Evolutionary conservation across 148 eudicot genomes (phyloP).

Genomic region (Salicornia ramosissima): DNA sequence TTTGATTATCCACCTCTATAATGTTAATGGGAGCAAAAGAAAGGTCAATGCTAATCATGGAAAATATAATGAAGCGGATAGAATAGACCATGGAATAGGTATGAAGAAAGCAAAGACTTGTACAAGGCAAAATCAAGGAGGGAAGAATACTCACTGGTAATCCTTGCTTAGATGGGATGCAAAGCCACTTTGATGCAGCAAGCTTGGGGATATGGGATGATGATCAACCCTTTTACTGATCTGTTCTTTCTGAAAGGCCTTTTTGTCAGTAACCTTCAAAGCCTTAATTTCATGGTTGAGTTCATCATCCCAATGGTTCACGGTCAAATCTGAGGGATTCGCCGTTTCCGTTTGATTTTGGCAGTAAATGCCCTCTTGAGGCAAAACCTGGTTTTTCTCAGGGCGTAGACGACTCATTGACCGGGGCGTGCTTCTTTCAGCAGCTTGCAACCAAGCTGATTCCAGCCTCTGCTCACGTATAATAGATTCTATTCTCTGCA

Average conservation of each 20-base stretch:
- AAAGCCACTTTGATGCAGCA: conserved; percentile 65
- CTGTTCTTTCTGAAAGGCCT: conserved; percentile 50
- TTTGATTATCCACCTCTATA: too few species aligned
- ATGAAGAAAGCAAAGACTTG: neutral
- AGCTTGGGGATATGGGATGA: conserved; percentile 75
- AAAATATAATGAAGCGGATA: neutral
- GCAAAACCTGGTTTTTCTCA: conserved; percentile 74
- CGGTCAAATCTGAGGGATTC: conserved; percentile 37
- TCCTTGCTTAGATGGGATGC: conserved; percentile 56
- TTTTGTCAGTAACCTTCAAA: conserved; percentile 52
- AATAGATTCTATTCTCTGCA: conserved; percentile 84
- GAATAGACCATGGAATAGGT: neutral
- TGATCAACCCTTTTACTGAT: conserved; percentile 39
- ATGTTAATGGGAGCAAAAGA: too few species aligned
- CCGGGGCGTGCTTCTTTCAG: conserved; percentile 84
- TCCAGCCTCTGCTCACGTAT: conserved; percentile 89
- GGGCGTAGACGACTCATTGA: conserved; percentile 55
- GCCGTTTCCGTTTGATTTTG: conserved; percentile 35
- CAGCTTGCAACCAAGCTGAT: conserved; percentile 94
- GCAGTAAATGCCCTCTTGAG: conserved; percentile 52
- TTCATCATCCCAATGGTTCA: conserved; percentile 76
- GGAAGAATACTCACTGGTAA: conserved; percentile 47
- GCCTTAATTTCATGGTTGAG: conserved; percentile 58
- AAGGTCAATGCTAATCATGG: too few species aligned
- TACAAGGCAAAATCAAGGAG: neutral